Base-by-base conservation (phyloP, 306 rosid species). In the Sicyos edulis region DNA sequence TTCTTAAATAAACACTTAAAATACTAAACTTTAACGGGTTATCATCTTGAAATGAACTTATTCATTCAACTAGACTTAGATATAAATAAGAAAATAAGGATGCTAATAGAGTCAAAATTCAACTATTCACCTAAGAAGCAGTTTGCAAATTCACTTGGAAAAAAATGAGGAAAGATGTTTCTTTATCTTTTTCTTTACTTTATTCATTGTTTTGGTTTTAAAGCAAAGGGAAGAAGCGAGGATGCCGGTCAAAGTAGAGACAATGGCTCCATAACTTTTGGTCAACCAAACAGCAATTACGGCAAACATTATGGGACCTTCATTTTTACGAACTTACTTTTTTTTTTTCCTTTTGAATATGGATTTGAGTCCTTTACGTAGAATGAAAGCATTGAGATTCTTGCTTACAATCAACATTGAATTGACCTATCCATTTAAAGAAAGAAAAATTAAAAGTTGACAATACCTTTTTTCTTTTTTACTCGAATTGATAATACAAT, bases 201-300 rank as follows among this genome's bases (percentile, higher is more conserved):
- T 47, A 10, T 50, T 50, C n/a, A 47, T 47, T 47, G 54, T 51
- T 54, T 54, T 17, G 13, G 60, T 7, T 54, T 54, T 0, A 14
- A 54, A 54, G 8, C 10, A 6, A 54, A 17, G 37, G 37, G 37
- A 32, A 32, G 37, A 32, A 54, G 29, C 29, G 24, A 17, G 13
- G 3, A 6, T 55, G 61, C 6, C 20, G 24, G 26, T 55, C 32
- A 55, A 55, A 55, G 14, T 20, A 22, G 24, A 21, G 29, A 55
- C 61, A 55, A 10, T 16, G 55, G 55, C 55, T 52, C 55, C 29
- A 21, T 19, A 4, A 3, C 29, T 55, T 17, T 55, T 55, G 61
- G 20, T 52, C 29, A 17, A 19, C 61, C 61, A 55, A 55, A 55
- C 61, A 26, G 61, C 61, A 55, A 55, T 55, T 55, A 19, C 61